Evolutionary conservation across 2,329 filamentous ascomycete genomes (phyloP).

Genomic region (Cladophialophora carrionii): DNA sequence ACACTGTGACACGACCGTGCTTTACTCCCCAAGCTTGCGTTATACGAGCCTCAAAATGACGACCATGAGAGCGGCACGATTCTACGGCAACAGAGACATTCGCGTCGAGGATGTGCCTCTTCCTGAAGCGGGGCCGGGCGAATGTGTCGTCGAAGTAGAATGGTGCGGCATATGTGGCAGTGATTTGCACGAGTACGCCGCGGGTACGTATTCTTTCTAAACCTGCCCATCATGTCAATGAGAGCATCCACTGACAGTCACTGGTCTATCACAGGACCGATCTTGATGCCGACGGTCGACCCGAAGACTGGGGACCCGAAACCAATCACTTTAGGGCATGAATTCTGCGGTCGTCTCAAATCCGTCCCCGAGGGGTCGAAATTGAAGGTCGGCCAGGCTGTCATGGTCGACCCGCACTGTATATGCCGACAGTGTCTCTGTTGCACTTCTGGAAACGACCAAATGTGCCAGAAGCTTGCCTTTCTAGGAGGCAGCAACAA

Average conservation of each 20-base stretch:
- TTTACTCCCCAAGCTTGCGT: background rate
- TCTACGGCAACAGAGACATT: slow-evolving; percentile 50
- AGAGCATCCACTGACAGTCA: background rate
- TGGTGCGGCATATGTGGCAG: slow-evolving; percentile 40
- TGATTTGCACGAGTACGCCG: slow-evolving; percentile 53
- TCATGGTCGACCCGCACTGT: slow-evolving; percentile 31
- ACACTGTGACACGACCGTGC: background rate
- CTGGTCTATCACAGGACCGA: background rate
- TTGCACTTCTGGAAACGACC: slow-evolving; percentile 33
- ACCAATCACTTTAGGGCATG: slow-evolving; percentile 58
- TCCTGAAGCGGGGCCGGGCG: slow-evolving; percentile 45
- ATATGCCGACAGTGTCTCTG: slow-evolving; percentile 24
- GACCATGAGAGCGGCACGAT: slow-evolving; percentile 51
- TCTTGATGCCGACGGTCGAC: slow-evolving; percentile 38
- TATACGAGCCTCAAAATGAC: background rate
- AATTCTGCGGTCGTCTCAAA: slow-evolving; percentile 54
- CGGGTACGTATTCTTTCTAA: slow-evolving; percentile 11
- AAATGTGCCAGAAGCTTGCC: slow-evolving; percentile 25
- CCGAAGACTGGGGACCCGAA: slow-evolving; percentile 55
- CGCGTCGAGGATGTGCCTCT: slow-evolving; percentile 49
- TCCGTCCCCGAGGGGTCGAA: slow-evolving; percentile 35
- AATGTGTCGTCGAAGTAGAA: slow-evolving; percentile 45
- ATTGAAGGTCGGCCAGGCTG: slow-evolving; percentile 25
- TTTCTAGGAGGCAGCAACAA: slow-evolving; percentile 43
- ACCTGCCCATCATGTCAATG: background rate